These are phyloP conservation scores for Backusella tuberculispora DNA, from an alignment of 192 early-diverging fungal genomes.

Conservation along the genomic window DNA sequence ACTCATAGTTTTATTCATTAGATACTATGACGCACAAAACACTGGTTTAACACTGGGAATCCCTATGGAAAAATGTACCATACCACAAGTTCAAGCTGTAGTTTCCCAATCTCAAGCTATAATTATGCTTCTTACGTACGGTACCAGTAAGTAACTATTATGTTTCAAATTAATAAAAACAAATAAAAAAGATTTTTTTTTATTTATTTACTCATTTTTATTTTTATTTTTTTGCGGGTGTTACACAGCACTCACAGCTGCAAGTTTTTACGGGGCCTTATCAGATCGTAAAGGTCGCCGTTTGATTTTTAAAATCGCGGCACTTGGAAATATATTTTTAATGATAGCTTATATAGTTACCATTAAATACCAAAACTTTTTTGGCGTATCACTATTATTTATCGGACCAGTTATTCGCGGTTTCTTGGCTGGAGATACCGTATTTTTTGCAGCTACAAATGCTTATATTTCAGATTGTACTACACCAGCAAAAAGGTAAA, in stretches of 20 bases:
- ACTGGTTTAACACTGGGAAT: background rate
- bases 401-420: slow-evolving; percentile 37
- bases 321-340: slow-evolving; percentile 26
- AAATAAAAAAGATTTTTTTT: background rate
- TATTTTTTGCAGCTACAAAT: slow-evolving; percentile 31
- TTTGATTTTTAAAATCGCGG: slow-evolving; percentile 30
- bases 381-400: slow-evolving; percentile 33
- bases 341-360: slow-evolving; percentile 24
- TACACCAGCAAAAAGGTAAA: slow-evolving; percentile 26
- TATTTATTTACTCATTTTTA: background rate
- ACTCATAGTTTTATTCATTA: background rate
- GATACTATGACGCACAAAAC: background rate
- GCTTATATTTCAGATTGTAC: slow-evolving; percentile 46
- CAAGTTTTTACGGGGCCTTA: slow-evolving; percentile 40
- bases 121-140: slow-evolving; percentile 24
- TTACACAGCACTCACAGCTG: slow-evolving; percentile 24
- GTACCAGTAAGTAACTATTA: slow-evolving; percentile 18
- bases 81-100: slow-evolving; percentile 42
- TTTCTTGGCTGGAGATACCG: slow-evolving; percentile 31
- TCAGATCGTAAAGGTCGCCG: slow-evolving; percentile 40
- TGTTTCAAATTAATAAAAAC: background rate
- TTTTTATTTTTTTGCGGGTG: background rate
- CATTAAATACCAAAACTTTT: slow-evolving; percentile 16
- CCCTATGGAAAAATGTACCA: slow-evolving; percentile 35
- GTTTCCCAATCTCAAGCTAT: slow-evolving; percentile 32